Percentiles rank a stretch among this genome's conserved stretches.
Evolutionary conservation across 1,284 basidiomycete species (phyloP).

Genomic region (Sporisorium exsertum): DNA sequence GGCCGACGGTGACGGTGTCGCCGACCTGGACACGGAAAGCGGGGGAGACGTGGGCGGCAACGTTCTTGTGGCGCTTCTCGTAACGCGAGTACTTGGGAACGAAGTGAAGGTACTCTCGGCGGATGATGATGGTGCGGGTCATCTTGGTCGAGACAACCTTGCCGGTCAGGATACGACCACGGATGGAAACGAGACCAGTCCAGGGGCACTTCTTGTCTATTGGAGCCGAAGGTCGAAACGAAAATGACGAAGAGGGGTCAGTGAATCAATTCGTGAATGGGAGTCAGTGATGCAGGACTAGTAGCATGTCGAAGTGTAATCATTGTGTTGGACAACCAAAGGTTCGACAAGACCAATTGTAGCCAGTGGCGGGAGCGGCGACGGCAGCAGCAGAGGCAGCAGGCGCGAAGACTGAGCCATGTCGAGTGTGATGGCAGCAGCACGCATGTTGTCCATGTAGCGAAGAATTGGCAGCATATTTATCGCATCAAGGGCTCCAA

Average conservation of each 20-base stretch:
- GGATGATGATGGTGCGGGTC: conserved; percentile 98
- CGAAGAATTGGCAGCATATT: not conserved
- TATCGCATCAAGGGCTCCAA: too few species aligned
- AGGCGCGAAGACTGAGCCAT: not conserved
- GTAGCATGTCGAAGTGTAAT: conserved; percentile 1
- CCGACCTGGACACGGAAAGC: conserved; percentile 89
- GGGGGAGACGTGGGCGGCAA: conserved; percentile 95
- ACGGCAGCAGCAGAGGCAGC: not conserved
- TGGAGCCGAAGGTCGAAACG: not conserved
- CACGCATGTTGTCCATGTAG: not conserved
- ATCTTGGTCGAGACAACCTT: conserved; percentile 99
- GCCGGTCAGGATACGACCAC: conserved; percentile 97
- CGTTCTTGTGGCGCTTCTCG: conserved; percentile 86
- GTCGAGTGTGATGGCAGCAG: not conserved
- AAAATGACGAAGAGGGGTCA: conserved; percentile 12
- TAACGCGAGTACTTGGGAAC: conserved; percentile 91
- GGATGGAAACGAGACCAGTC: conserved; percentile 83
- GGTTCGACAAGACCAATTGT: not conserved
- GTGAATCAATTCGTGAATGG: not conserved
- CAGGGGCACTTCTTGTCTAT: conserved; percentile 99
- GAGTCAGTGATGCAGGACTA: not conserved
- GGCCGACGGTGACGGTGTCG: conserved; percentile 95
- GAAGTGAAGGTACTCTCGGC: conserved; percentile 95
- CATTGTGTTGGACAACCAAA: not conserved
- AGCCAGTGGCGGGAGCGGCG: not conserved